These are phyloP conservation scores for Iris pallida DNA, from an alignment of 116 monocot genomes.

Conservation along the genomic window DNA sequence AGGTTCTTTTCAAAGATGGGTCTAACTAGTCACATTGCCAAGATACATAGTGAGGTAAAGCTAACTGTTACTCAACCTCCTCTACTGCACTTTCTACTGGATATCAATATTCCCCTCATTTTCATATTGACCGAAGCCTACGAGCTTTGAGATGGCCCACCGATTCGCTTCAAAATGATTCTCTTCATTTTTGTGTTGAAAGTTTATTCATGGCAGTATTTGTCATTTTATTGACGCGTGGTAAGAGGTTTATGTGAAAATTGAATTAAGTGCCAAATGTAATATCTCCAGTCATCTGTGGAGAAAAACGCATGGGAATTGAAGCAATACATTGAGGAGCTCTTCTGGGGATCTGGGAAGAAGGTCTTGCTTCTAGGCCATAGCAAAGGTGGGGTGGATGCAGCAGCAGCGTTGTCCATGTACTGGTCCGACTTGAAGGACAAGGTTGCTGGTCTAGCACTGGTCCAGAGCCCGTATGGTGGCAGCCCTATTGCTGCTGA, in stretches of 20 bases:
- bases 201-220: neutral
- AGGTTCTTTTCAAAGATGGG: slow-evolving; percentile 90
- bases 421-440: slow-evolving; percentile 57
- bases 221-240: neutral
- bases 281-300: slow-evolving; percentile 42
- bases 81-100: no score
- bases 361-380: slow-evolving; percentile 51
- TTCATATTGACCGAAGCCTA: neutral
- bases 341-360: slow-evolving; percentile 70
- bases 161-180: neutral
- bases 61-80: neutral
- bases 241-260: neutral
- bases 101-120: neutral
- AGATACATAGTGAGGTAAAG: slow-evolving; percentile 89
- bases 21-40: slow-evolving; percentile 88
- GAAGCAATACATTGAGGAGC: slow-evolving; percentile 58
- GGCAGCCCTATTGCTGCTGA: slow-evolving; percentile 64
- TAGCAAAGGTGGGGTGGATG: slow-evolving; percentile 70
- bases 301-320: slow-evolving; percentile 70
- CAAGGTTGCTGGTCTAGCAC: slow-evolving; percentile 60
- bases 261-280: slow-evolving; percentile 2
- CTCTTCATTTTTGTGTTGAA: neutral
- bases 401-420: slow-evolving; percentile 53
- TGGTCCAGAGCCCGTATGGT: slow-evolving; percentile 68
- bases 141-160: neutral